Evolutionary conservation across 2,329 filamentous ascomycete species (phyloP).

Genomic region (Ampelomyces quisqualis): DNA sequence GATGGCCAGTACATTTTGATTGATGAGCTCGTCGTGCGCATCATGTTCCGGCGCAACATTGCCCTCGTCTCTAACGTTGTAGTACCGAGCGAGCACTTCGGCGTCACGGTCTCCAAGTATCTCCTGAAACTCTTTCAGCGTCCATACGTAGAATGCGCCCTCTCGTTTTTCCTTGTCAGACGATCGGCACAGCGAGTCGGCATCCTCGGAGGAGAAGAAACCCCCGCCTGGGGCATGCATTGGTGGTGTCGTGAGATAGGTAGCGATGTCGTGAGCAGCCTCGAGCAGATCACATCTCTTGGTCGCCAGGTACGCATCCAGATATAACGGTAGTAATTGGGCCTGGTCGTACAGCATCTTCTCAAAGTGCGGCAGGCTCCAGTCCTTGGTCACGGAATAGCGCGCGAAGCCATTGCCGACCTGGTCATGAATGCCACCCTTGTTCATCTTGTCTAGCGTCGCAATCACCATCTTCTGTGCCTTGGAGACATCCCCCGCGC

Average conservation of each 20-base stretch:
- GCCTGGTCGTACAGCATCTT: constrained; percentile 96
- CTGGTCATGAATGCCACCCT: constrained; percentile 71
- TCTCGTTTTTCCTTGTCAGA: constrained; percentile 81
- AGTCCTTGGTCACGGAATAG: constrained; percentile 88
- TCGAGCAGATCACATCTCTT: constrained; percentile 71
- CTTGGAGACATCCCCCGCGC: constrained; percentile 70
- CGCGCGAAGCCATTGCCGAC: constrained; percentile 77
- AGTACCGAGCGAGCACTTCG: constrained; percentile 77
- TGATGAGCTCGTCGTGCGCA: constrained; percentile 89
- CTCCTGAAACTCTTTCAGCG: constrained; percentile 77
- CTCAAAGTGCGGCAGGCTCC: constrained; percentile 94
- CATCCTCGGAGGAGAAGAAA: constrained; percentile 86
- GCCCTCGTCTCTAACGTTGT: constrained; percentile 78
- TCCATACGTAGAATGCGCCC: constrained; percentile 95
- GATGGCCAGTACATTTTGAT: constrained; percentile 83
- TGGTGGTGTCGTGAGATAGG: constrained; percentile 76
- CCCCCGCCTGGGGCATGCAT: constrained; percentile 69
- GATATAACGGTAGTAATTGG: constrained; percentile 77
- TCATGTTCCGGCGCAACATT: constrained; percentile 84
- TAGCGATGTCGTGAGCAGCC: constrained; percentile 76
- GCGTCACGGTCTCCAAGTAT: constrained; percentile 70
- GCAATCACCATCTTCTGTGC: constrained; percentile 77
- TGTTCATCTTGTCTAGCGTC: constrained; percentile 76
- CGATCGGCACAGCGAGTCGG: constrained; percentile 75
- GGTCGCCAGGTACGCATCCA: constrained; percentile 78